Conservation (phyloP, 768 basidiomycete species). For the Strobilomyces confusus region DNA sequence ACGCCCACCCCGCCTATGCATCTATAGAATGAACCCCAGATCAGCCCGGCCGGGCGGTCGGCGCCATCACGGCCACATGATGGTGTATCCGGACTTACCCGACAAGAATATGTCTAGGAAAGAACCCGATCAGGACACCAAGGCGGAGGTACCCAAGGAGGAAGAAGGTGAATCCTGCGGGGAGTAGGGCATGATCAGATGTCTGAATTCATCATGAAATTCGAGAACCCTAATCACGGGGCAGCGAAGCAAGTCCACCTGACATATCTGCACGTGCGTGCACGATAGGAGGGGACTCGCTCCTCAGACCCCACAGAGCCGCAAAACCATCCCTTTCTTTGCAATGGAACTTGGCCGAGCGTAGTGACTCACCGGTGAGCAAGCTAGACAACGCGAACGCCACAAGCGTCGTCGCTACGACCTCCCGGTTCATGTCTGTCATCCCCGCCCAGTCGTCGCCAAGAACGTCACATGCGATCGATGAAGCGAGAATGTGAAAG, state of each 20-base stretch:
- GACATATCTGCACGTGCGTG: background rate
- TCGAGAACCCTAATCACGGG: slow-evolving; percentile 1
- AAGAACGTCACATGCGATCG: slow-evolving; percentile 61
- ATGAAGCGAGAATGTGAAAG: slow-evolving; percentile 85
- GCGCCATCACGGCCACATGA: background rate
- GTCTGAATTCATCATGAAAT: slow-evolving; percentile 12
- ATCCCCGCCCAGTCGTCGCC: slow-evolving; percentile 31
- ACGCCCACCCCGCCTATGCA: slow-evolving; percentile 96
- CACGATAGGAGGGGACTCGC: background rate
- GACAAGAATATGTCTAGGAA: slow-evolving; percentile 95
- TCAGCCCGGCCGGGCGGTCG: background rate
- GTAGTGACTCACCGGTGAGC: slow-evolving; percentile 61
- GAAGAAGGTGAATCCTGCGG: slow-evolving; percentile 61
- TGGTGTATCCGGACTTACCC: slow-evolving; percentile 47
- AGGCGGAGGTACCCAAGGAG: slow-evolving; percentile 80
- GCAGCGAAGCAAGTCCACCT: background rate
- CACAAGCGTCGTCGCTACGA: slow-evolving; percentile 90
- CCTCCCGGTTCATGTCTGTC: slow-evolving; percentile 58
- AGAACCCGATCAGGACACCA: slow-evolving; percentile 88
- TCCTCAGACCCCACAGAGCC: background rate
- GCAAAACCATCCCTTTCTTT: background rate
- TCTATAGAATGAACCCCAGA: slow-evolving; percentile 27
- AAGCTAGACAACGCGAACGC: slow-evolving; percentile 85
- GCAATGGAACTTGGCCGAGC: background rate
- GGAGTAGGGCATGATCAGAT: slow-evolving; percentile 6